A percentile compares a stretch with the other conserved stretches of the same genome.
These are phyloP conservation scores for Solanum ahanhuiri DNA, from an alignment of 257 asterid species.

Conservation along the genomic window DNA sequence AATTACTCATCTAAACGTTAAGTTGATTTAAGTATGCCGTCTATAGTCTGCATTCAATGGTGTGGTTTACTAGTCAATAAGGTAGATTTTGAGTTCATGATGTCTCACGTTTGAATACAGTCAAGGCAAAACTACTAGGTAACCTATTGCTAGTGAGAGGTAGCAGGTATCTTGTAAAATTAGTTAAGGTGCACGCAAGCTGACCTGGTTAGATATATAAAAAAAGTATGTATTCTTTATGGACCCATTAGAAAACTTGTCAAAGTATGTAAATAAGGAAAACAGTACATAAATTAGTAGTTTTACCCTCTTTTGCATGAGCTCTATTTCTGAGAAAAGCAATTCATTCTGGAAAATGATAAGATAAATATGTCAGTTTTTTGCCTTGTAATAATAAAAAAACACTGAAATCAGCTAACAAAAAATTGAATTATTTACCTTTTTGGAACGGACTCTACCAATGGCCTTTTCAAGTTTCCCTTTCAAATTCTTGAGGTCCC, in stretches of 20 bases:
- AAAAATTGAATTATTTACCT: constrained; percentile 30
- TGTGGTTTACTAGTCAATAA: neutral
- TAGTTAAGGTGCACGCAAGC: neutral
- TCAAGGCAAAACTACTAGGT: neutral
- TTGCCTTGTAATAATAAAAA: neutral
- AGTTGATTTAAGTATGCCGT: neutral
- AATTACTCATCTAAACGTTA: neutral
- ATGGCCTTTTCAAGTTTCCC: constrained; percentile 65
- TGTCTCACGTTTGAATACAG: neutral
- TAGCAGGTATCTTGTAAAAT: neutral
- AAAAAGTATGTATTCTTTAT: neutral
- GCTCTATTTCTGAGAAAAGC: constrained; percentile 80
- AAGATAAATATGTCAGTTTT: neutral
- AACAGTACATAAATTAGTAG: neutral
- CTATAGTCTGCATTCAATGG: neutral
- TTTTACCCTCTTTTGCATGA: constrained; percentile 80
- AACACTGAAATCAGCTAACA: neutral
- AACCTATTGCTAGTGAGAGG: neutral
- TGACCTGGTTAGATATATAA: neutral
- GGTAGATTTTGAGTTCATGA: neutral
- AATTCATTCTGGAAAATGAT: constrained; percentile 50
- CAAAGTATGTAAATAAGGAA: neutral
- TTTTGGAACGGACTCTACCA: constrained; percentile 59
- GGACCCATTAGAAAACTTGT: neutral
- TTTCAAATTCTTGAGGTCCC: constrained; percentile 53